Evolutionary conservation across 176 grass and related monocot genomes (phyloP).

Genomic region (Phyllostachys edulis): DNA sequence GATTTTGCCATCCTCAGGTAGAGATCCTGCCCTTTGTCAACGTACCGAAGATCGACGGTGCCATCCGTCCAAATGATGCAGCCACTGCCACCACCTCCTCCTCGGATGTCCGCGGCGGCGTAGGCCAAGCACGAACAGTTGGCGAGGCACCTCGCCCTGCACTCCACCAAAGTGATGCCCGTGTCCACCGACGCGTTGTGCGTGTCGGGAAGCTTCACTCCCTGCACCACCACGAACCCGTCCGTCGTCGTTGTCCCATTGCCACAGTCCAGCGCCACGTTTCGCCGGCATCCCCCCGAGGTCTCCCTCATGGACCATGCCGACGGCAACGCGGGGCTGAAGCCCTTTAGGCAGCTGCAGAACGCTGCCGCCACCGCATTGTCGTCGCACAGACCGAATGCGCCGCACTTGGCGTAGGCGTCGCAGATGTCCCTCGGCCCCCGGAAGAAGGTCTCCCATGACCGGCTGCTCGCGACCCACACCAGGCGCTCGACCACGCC

Average conservation of each 20-base stretch:
- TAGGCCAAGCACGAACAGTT: constrained; percentile 66
- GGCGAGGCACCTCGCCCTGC: constrained; percentile 35
- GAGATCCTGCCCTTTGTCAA: constrained; percentile 40
- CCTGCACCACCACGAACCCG: constrained; percentile 19
- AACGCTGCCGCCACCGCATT: not conserved
- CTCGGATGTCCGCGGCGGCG: constrained; percentile 31
- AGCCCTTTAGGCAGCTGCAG: constrained; percentile 43
- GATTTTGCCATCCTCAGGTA: constrained; percentile 29
- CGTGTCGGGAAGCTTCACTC: constrained; percentile 64
- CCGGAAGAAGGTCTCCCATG: not conserved
- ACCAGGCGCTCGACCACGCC: constrained; percentile 21
- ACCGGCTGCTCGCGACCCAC: constrained; percentile 3
- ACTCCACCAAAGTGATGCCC: constrained; percentile 25
- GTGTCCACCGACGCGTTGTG: constrained; percentile 31
- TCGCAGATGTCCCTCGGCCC: constrained; percentile 28
- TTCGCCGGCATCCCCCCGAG: constrained; percentile 36
- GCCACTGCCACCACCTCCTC: constrained; percentile 15
- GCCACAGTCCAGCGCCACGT: constrained; percentile 25
- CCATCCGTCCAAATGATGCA: constrained; percentile 31
- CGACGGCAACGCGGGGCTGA: constrained; percentile 5
- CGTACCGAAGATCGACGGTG: constrained; percentile 29
- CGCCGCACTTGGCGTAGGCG: constrained; percentile 29
- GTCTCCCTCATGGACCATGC: constrained; percentile 28
- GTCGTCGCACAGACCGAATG: constrained; percentile 40
- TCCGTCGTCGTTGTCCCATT: constrained; percentile 8